Base-by-base conservation (phyloP, 2,329 filamentous ascomycete species). In the Fonsecaea monophora region DNA sequence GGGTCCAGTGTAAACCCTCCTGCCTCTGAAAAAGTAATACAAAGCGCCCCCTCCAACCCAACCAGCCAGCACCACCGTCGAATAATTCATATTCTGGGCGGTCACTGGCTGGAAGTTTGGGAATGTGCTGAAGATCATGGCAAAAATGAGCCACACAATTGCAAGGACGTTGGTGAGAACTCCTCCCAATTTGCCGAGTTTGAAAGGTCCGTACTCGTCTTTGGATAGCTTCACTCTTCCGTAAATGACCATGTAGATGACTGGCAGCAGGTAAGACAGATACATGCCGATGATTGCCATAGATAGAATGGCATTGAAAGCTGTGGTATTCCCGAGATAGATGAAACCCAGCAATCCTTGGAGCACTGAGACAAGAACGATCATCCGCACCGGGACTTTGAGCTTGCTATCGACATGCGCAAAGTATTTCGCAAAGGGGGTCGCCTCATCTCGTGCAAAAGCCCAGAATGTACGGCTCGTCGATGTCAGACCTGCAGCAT, bases 1-100 rank as follows among this genome's bases (percentile, higher is more conserved):
- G 6, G 83, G 83, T 2, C 83, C 83, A 5, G 78, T 82, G 74
- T 85, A 85, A 68, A 80, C 82, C 53, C 77, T 78, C 54, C 77
- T 76, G 32, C 82, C 83, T 6, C 73, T 71, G 55, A 80, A 69
- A 66, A 76, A 81, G 82, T 83, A 86, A 71, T 82, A 85, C 6
- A 76, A 35, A 34, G 77, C 70, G 0, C 83, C 76, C 66, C 81
- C 74, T 21, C 79, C 37, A 15, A 84, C 65, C 30, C 74, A 68
- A 4, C 66, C 72, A 9, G 40, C 67, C 40, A 69, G 64, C n/a
- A 68, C 67, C 4, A 68, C 67, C 1, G 60, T 60, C 53, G 75
- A 76, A 64, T 78, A 78, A 40, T 79, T 78, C 75, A 78, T 77
- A 12, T 76, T 77, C 50, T 72, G 67, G 0, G 69, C 70, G 1